Conservation (phyloP, 345 rosid genomes). For the Murraya paniculata region DNA sequence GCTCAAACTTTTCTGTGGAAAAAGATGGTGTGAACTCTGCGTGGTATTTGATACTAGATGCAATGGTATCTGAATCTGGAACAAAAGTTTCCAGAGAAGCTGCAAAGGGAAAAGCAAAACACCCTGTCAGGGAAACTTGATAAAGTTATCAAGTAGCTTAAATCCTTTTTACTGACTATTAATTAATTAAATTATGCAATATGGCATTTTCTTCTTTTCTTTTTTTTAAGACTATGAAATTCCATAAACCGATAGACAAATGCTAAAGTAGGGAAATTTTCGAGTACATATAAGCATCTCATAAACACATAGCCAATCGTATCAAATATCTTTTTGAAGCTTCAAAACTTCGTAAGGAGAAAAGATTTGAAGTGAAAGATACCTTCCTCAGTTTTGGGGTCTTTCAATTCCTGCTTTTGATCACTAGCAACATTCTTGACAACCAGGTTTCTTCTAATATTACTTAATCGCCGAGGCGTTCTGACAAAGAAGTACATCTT, state of each 20-base stretch:
- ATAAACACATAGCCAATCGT: neutral
- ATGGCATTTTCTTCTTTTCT: neutral
- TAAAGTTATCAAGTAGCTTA: neutral
- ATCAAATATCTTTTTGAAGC: neutral
- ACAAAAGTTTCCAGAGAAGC: slow-evolving; percentile 28
- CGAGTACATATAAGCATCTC: neutral
- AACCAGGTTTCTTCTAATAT: slow-evolving; percentile 19
- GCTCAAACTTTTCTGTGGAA: slow-evolving; percentile 48
- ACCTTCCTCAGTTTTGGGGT: slow-evolving; percentile 31
- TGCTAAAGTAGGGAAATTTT: neutral
- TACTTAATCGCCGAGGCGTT: slow-evolving; percentile 19
- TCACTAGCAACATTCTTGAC: slow-evolving; percentile 41
- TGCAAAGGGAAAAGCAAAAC: slow-evolving; percentile 19
- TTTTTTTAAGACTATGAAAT: neutral
- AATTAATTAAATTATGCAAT: neutral
- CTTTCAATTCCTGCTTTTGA: slow-evolving; percentile 34
- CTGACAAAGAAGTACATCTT: slow-evolving; percentile 25
- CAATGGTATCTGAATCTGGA: slow-evolving; percentile 41
- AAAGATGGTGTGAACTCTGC: slow-evolving; percentile 55
- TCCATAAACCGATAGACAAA: neutral
- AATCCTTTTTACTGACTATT: neutral
- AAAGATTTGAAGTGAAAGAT: neutral
- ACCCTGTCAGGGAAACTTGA: neutral
- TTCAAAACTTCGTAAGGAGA: neutral
- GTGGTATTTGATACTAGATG: slow-evolving; percentile 50